Conservation (phyloP, 495 filamentous ascomycete species). For the Cercophora samala region DNA sequence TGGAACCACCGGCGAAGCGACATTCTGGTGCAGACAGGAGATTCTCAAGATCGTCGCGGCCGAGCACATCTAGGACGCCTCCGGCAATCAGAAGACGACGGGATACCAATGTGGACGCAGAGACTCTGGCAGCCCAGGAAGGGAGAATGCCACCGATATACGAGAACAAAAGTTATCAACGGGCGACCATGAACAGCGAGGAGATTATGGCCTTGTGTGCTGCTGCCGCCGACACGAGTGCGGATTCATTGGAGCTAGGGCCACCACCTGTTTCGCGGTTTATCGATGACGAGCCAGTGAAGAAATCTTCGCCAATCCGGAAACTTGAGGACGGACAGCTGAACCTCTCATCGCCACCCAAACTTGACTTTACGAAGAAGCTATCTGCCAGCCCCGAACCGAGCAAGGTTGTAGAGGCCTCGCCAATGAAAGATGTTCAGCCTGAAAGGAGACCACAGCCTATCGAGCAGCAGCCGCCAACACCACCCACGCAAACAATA, state of each 20-base stretch:
- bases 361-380: constrained; percentile 25
- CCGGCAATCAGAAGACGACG: constrained; percentile 44
- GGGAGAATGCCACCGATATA: constrained; percentile 75
- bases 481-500: constrained; percentile 6
- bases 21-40: constrained; percentile 35
- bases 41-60: constrained; percentile 23
- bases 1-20: constrained; percentile 43
- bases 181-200: constrained; percentile 61
- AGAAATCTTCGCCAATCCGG: constrained; percentile 43
- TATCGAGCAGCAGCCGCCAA: constrained; percentile 6
- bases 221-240: constrained; percentile 43
- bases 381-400: constrained; percentile 21
- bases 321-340: constrained; percentile 15
- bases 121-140: constrained; percentile 54
- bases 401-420: constrained; percentile 14
- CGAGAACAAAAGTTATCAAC: constrained; percentile 75
- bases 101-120: constrained; percentile 49
- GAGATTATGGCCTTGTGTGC: constrained; percentile 50
- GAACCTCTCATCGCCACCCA: constrained; percentile 10
- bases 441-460: constrained; percentile 13
- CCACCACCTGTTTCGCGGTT: constrained; percentile 63
- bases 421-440: constrained; percentile 16
- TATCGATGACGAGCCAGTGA: constrained; percentile 60
- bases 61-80: constrained; percentile 31
- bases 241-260: constrained; percentile 63